Base-by-base conservation (phyloP, 768 basidiomycete genomes). In the Trametes maxima region DNA sequence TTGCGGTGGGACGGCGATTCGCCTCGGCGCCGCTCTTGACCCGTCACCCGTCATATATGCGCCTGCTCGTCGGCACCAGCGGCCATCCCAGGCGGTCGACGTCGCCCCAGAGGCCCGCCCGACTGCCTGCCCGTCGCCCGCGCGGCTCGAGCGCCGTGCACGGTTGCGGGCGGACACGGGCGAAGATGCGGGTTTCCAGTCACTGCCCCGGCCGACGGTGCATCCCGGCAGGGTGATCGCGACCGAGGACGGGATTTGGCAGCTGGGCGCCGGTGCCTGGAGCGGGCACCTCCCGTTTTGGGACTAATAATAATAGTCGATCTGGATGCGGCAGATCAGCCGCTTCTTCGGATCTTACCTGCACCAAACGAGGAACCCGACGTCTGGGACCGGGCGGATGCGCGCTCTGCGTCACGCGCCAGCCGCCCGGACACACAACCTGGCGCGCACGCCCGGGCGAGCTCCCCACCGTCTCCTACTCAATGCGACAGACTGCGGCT, bases 1-100 rank as follows among this genome's bases (percentile, higher is more conserved):
- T 64, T 56, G 63, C 65, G 63, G 65, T 62, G 52, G 57, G 17
- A 65, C 67, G 69, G 66, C 63, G 69, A 70, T 67, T 70, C 69
- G 67, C 60, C 59, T 65, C 66, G 61, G 62, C 68, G 59, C 67
- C 62, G 66, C 60, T 42, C 66, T 59, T 57, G 49, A 36, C 36
- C 61, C 64, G 50, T 57, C 48, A 17, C 45, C 45, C 56, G 59
- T 50, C 56, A 63, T 42, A 35, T 37, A 47, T 24, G 37, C 56
- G 50, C 37, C 22, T 21, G 35, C 24, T 52, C 33, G n/a, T 33
- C 47, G 39, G 39, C 39, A 40, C 14, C 39, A 46, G 21, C n/a
- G n/a, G n/a, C n/a, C n/a, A n/a, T 25, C 47, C 24, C 21, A 16
- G 25, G 14, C 25, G 40, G 4, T 13, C 40, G 40, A 14, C 40